phyloP scores from a whole-genome alignment of 305 asterid species.

The Lippia alba region DNA sequence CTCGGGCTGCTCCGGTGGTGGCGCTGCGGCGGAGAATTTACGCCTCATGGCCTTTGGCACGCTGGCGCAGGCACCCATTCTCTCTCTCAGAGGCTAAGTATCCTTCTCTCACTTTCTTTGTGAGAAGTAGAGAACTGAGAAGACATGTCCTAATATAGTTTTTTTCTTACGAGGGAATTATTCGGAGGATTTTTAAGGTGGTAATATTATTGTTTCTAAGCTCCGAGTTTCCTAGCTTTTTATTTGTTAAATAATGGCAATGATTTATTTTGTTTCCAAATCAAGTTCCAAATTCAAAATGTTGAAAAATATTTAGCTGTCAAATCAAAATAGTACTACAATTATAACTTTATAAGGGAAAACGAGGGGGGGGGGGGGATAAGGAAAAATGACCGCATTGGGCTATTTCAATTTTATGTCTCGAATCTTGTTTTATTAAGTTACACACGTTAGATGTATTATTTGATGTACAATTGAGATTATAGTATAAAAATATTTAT shows the following conservation, averaged over 20 bases:
- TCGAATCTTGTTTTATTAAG: too few species aligned
- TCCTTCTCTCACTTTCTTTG: conserved; percentile 6
- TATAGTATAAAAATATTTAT: too few species aligned
- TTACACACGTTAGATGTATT: too few species aligned
- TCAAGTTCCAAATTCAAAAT: neutral
- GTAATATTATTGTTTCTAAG: neutral
- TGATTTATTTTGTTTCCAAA: neutral
- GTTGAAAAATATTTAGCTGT: neutral
- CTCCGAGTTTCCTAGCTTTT: neutral
- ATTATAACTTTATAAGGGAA: too few species aligned
- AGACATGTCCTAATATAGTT: too few species aligned
- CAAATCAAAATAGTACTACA: too few species aligned
- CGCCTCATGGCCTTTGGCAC: conserved; percentile 40
- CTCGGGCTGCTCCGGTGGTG: conserved; percentile 48
- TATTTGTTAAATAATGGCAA: conserved; percentile 4
- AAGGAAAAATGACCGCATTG: too few species aligned
- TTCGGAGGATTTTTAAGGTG: conserved; percentile 16
- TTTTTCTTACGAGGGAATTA: neutral
- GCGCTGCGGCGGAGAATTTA: conserved; percentile 35
- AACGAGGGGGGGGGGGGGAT: too few species aligned
- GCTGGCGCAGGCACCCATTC: conserved; percentile 37
- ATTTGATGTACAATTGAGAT: too few species aligned
- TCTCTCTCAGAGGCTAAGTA: neutral
- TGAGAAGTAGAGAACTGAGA: neutral
- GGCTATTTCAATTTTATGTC: too few species aligned